phyloP scores from a whole-genome alignment of 2,329 filamentous ascomycete species.

The Microcyclosporella mali region DNA sequence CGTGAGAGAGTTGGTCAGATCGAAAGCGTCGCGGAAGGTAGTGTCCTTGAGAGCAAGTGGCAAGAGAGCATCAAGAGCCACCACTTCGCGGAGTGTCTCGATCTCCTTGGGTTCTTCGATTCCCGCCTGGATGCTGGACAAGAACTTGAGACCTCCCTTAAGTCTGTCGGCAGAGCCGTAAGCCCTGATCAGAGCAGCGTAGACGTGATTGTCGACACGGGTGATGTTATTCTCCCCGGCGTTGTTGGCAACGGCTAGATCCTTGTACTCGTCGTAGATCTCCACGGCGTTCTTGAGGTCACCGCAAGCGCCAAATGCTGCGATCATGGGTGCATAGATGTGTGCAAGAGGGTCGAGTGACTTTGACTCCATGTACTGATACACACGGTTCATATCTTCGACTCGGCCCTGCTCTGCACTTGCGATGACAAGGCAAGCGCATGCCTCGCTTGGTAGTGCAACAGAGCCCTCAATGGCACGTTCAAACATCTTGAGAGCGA shows the following conservation, averaged over 20 bases:
- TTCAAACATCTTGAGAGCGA: slow-evolving; percentile 81
- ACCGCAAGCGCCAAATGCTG: slow-evolving; percentile 75
- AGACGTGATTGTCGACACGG: slow-evolving; percentile 75
- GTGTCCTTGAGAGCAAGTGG: slow-evolving; percentile 67
- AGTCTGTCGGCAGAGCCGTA: slow-evolving; percentile 77
- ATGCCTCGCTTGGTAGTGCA: slow-evolving; percentile 72
- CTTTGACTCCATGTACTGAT: slow-evolving; percentile 81
- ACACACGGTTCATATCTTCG: slow-evolving; percentile 83
- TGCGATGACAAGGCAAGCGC: slow-evolving; percentile 76
- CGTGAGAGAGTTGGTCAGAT: slow-evolving; percentile 60
- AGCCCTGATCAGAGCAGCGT: slow-evolving; percentile 84
- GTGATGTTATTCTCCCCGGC: slow-evolving; percentile 62
- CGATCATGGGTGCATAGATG: slow-evolving; percentile 89
- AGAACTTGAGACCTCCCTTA: slow-evolving; percentile 77
- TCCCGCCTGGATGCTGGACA: slow-evolving; percentile 65
- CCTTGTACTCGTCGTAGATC: slow-evolving; percentile 91
- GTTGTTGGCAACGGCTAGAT: slow-evolving; percentile 78
- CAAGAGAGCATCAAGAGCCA: slow-evolving; percentile 70
- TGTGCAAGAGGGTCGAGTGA: slow-evolving; percentile 68
- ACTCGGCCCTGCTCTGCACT: slow-evolving; percentile 77
- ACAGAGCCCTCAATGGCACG: slow-evolving; percentile 59
- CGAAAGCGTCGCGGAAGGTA: slow-evolving; percentile 65
- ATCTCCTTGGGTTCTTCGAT: slow-evolving; percentile 40
- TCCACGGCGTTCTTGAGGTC: slow-evolving; percentile 85
- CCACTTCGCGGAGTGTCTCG: slow-evolving; percentile 57